These are phyloP conservation scores for Rhynchospora pubera DNA, from an alignment of 176 grass and related monocot genomes.

Conservation along the genomic window DNA sequence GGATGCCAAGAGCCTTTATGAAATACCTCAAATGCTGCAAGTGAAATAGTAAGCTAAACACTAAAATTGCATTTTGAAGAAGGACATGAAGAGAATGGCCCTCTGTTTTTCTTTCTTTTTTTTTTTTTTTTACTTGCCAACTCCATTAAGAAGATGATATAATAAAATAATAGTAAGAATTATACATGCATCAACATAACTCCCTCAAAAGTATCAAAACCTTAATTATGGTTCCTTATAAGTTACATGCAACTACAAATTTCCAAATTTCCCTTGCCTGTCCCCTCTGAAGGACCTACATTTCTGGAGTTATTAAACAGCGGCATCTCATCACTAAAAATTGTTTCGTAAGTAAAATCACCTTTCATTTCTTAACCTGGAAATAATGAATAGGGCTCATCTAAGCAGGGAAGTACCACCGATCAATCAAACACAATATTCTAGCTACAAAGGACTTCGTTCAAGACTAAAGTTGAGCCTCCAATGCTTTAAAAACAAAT, in stretches of 20 bases:
- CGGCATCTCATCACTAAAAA: neutral
- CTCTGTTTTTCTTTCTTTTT: neutral
- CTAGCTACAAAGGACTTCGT: neutral
- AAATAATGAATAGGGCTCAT: neutral
- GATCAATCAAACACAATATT: neutral
- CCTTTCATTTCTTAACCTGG: neutral
- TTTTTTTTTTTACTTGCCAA: neutral
- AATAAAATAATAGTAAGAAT: no score
- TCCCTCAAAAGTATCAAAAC: neutral
- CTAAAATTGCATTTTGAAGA: slow-evolving; percentile 1
- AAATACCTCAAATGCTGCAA: slow-evolving; percentile 76
- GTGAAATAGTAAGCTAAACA: slow-evolving; percentile 9
- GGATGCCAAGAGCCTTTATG: slow-evolving; percentile 73
- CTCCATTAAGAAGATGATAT: neutral
- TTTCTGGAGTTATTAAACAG: neutral
- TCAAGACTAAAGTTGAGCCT: no score
- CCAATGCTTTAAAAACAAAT: neutral
- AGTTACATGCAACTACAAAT: neutral
- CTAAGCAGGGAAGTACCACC: neutral
- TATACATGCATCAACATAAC: neutral
- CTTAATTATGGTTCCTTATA: neutral
- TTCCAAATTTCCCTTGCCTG: neutral
- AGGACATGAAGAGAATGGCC: neutral
- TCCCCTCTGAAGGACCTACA: neutral
- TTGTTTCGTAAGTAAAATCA: neutral